These are phyloP conservation scores for Rhodotorula sphaerocarpa DNA, from an alignment of 768 basidiomycete genomes.

Conservation along the genomic window DNA sequence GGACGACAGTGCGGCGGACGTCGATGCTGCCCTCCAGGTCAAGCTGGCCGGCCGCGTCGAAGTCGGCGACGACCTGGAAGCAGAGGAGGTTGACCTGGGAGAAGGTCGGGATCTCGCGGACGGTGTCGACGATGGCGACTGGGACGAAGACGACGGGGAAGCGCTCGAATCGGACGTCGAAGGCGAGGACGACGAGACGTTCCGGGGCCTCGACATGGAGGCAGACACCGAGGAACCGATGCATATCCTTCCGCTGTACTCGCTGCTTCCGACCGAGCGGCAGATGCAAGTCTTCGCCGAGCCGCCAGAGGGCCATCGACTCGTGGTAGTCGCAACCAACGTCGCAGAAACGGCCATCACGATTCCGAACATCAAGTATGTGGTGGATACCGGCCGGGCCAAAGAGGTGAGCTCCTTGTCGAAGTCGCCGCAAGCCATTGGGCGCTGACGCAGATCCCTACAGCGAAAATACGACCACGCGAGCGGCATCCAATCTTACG, in stretches of 20 bases:
- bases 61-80: conserved; percentile 60
- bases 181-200: conserved; percentile 56
- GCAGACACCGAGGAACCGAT: conserved; percentile 77
- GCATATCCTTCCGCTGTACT: conserved; percentile 90
- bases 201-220: conserved; percentile 45
- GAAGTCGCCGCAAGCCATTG: conserved; percentile 46
- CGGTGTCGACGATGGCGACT: conserved; percentile 53
- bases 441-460: no score
- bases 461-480: conserved; percentile 68
- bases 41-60: conserved; percentile 17
- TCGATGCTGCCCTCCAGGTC: conserved; percentile 20
- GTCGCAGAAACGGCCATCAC: conserved; percentile 95
- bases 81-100: conserved; percentile 71
- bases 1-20: conserved; percentile 21
- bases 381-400: conserved; percentile 89
- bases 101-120: conserved; percentile 35
- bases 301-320: conserved; percentile 68
- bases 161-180: conserved; percentile 50
- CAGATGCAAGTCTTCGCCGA: conserved; percentile 87
- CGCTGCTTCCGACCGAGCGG: conserved; percentile 80
- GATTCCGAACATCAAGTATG: conserved; percentile 93
- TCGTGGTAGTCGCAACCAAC: conserved; percentile 92
- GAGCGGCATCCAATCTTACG: conserved; percentile 82
- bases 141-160: conserved; percentile 53
- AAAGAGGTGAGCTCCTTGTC: conserved; percentile 53